phyloP scores from a whole-genome alignment of 2,329 filamentous ascomycete genomes.

The Bipolaris cookei region DNA sequence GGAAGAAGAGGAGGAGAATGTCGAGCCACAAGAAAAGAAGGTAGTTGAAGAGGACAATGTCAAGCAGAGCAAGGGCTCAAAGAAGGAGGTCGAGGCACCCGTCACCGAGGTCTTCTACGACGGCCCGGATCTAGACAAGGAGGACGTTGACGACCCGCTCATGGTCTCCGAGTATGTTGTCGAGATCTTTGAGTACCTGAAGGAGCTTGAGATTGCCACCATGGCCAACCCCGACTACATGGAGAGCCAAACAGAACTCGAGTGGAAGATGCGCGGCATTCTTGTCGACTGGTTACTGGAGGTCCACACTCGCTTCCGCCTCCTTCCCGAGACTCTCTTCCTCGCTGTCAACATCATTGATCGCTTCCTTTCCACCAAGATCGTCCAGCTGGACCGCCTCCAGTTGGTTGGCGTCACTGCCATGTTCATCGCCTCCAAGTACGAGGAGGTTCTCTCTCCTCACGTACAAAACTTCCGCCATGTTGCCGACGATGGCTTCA shows the following conservation, averaged over 20 bases:
- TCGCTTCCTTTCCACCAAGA: slow-evolving; percentile 92
- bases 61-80: slow-evolving; percentile 27
- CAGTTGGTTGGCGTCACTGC: slow-evolving; percentile 97
- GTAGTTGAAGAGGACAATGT: slow-evolving; percentile 38
- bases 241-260: slow-evolving; percentile 89
- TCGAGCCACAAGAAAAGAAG: slow-evolving; percentile 55
- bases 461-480: slow-evolving; percentile 97
- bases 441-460: slow-evolving; percentile 95
- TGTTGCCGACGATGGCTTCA: slow-evolving; percentile 95
- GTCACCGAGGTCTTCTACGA: slow-evolving; percentile 38
- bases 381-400: slow-evolving; percentile 93
- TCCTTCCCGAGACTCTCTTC: slow-evolving; percentile 95
- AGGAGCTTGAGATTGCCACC: slow-evolving; percentile 78
- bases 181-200: slow-evolving; percentile 96
- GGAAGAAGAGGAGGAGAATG: slow-evolving; percentile 62
- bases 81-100: slow-evolving; percentile 26
- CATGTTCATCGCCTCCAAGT: slow-evolving; percentile 99
- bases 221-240: slow-evolving; percentile 95
- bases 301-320: slow-evolving; percentile 94
- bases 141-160: slow-evolving; percentile 90
- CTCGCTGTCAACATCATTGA: slow-evolving; percentile 98
- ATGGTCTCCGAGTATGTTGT: slow-evolving; percentile 98
- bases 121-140: slow-evolving; percentile 72
- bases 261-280: slow-evolving; percentile 99
- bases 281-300: slow-evolving; percentile 98